These are phyloP conservation scores for Terfezia claveryi DNA, from an alignment of 495 filamentous ascomycete species.

Conservation along the genomic window DNA sequence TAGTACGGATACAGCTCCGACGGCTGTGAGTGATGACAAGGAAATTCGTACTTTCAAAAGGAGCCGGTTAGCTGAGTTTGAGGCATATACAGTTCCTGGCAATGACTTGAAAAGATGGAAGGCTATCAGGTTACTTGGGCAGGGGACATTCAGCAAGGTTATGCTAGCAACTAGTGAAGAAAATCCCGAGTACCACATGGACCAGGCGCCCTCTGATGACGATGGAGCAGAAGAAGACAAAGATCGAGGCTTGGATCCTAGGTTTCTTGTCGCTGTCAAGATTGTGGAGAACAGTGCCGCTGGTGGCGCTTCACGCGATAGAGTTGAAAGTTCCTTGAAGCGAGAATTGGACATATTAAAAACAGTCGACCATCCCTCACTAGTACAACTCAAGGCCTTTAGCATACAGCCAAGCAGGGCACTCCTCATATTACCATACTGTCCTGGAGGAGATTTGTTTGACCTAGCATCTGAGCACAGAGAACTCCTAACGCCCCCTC, in stretches of 20 bases:
- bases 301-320: slow-evolving; percentile 63
- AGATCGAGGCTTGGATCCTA: slow-evolving; percentile 26
- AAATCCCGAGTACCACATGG: slow-evolving; percentile 15
- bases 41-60: slow-evolving; percentile 15
- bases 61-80: slow-evolving; percentile 34
- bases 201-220: slow-evolving; percentile 23
- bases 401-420: slow-evolving; percentile 59
- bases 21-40: slow-evolving; percentile 2
- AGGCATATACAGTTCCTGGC: slow-evolving; percentile 35
- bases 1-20: slow-evolving; percentile 9
- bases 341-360: slow-evolving; percentile 87
- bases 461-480: slow-evolving; percentile 56
- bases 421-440: slow-evolving; percentile 73
- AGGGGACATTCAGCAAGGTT: slow-evolving; percentile 90
- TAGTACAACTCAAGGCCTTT: slow-evolving; percentile 77
- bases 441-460: slow-evolving; percentile 83
- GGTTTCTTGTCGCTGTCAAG: slow-evolving; percentile 77
- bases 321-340: slow-evolving; percentile 77
- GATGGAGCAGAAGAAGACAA: slow-evolving; percentile 26
- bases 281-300: slow-evolving; percentile 84
- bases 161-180: slow-evolving; percentile 53
- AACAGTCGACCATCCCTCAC: slow-evolving; percentile 60
- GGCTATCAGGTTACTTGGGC: slow-evolving; percentile 57
- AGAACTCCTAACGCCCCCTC: slow-evolving; percentile 37
- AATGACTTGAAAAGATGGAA: slow-evolving; percentile 43